phyloP scores from a whole-genome alignment of 2,329 filamentous ascomycete species.

The Penicillium freii region DNA sequence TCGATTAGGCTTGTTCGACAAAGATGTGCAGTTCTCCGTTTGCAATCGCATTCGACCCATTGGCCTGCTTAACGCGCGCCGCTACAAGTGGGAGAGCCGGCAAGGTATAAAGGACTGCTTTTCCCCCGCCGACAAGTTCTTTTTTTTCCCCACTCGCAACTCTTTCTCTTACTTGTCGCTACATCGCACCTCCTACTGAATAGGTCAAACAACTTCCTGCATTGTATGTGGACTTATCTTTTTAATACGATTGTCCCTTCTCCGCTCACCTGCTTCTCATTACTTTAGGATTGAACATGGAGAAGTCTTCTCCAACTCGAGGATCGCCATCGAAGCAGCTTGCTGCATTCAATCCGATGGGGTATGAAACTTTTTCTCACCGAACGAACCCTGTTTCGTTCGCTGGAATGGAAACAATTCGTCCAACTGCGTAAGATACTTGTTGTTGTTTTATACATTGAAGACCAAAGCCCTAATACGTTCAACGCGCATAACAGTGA shows the following conservation, averaged over 20 bases:
- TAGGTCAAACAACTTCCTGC: neutral
- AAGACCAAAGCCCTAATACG: neutral
- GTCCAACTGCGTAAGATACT: neutral
- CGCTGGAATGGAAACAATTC: neutral
- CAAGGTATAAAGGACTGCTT: no score
- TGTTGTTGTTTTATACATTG: neutral
- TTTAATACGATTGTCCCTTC: no score
- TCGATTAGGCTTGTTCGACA: no score
- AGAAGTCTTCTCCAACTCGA: neutral
- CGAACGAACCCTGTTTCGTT: neutral
- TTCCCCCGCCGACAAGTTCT: neutral
- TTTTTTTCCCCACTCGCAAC: neutral
- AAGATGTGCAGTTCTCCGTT: no score
- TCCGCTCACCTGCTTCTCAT: neutral
- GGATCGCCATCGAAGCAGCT: conserved; percentile 1
- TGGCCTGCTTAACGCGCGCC: neutral
- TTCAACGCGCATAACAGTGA: neutral
- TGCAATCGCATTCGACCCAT: neutral
- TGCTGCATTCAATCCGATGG: neutral
- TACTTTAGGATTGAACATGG: neutral
- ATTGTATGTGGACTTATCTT: neutral
- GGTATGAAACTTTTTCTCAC: neutral
- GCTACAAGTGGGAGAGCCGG: no score
- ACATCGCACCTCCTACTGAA: neutral
- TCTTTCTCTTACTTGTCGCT: neutral